phyloP scores from a whole-genome alignment of 345 rosid genomes.

The Eucalyptus curtisii region DNA sequence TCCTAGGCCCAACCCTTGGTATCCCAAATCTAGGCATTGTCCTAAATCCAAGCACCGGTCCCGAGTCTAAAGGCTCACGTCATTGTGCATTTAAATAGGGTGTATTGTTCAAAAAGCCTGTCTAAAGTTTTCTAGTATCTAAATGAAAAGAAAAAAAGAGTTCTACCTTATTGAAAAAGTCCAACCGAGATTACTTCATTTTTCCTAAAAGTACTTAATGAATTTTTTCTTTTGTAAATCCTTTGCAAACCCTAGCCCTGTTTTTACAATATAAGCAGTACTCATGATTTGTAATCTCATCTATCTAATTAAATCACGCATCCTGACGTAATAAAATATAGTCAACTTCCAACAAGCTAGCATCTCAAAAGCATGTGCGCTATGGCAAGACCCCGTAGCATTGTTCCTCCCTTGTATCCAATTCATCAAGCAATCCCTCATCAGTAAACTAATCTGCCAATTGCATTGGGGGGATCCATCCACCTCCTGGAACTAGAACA shows the following conservation, averaged over 20 bases:
- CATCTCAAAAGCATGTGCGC: slow-evolving; percentile 5
- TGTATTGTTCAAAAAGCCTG: too few relatives aligned
- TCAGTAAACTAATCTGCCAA: background rate
- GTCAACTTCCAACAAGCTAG: background rate
- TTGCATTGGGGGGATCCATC: background rate
- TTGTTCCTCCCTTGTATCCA: background rate
- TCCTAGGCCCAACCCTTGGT: too few relatives aligned
- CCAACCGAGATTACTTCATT: too few relatives aligned
- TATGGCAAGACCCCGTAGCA: background rate
- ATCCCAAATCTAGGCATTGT: too few relatives aligned
- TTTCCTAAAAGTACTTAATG: too few relatives aligned
- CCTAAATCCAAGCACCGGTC: too few relatives aligned
- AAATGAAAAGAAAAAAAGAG: too few relatives aligned
- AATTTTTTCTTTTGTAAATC: too few relatives aligned
- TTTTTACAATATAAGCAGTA: background rate
- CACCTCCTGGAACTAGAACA: slow-evolving; percentile 3
- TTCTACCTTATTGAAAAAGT: too few relatives aligned
- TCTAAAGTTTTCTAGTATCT: too few relatives aligned
- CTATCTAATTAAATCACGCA: background rate
- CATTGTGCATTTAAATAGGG: too few relatives aligned
- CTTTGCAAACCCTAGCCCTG: background rate
- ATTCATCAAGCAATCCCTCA: slow-evolving; percentile 3
- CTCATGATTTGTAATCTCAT: background rate
- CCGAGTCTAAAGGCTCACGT: too few relatives aligned
- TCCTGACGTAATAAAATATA: background rate